Conservation (phyloP, 495 filamentous ascomycete species). For the Amorphotheca resinae region DNA sequence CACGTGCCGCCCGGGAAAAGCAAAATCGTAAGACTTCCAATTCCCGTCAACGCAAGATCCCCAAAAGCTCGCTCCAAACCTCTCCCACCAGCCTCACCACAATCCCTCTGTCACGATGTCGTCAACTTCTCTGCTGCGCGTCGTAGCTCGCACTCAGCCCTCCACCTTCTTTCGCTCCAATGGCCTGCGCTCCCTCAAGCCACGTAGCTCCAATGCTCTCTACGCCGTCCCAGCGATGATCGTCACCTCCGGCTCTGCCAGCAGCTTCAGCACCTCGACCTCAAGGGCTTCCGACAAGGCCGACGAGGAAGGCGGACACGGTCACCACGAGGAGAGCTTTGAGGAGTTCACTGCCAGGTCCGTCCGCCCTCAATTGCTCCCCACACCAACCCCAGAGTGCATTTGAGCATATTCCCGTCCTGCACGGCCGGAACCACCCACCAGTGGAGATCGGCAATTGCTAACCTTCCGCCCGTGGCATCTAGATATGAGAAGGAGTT, state of each 20-base stretch:
- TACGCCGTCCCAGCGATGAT: conserved; percentile 36
- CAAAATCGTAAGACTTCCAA: no score
- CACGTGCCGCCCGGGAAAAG: no score
- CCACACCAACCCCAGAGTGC: conserved; percentile 10
- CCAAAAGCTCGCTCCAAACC: no score
- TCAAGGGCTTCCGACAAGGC: conserved; percentile 34
- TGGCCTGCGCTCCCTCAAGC: conserved; percentile 35
- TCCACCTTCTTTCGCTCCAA: conserved; percentile 49
- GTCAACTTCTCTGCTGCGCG: conserved; percentile 55
- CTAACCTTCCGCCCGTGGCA: conserved; percentile 9
- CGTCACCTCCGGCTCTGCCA: conserved; percentile 36
- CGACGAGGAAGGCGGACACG: conserved; percentile 26
- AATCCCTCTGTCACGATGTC: conserved; percentile 41
- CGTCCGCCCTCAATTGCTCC: conserved; percentile 22
- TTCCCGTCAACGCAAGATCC: no score
- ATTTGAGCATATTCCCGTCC: conserved; percentile 14
- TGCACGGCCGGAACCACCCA: conserved; percentile 7
- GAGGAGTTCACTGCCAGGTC: conserved; percentile 99
- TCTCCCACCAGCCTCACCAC: conserved; percentile 20
- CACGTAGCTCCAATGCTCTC: conserved; percentile 17
- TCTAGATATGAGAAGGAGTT: conserved; percentile 98
- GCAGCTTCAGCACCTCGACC: conserved; percentile 58
- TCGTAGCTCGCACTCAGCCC: conserved; percentile 56
- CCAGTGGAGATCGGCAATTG: conserved; percentile 15
- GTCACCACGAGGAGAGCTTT: conserved; percentile 84